Evolutionary conservation across 441 rosid genomes (phyloP).

Genomic region (Metrosideros polymorpha): DNA sequence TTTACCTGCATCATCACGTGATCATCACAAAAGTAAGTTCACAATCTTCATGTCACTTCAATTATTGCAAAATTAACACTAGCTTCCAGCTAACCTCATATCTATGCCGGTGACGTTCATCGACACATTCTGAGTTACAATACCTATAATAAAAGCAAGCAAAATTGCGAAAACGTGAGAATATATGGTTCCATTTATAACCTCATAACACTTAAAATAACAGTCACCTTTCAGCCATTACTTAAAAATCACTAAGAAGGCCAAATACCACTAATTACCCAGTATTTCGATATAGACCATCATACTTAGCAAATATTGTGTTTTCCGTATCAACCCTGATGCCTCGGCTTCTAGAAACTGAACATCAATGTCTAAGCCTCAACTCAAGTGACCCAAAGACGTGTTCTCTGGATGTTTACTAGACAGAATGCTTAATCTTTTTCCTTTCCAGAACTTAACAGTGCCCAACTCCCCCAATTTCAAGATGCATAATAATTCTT

Average conservation of each 20-base stretch:
- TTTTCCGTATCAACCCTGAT: not conserved
- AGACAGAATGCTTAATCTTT: not conserved
- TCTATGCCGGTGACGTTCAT: slow-evolving; percentile 66
- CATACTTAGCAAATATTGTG: not conserved
- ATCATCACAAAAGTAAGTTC: not conserved
- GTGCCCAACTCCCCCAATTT: not conserved
- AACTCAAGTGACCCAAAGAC: not conserved
- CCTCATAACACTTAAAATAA: not conserved
- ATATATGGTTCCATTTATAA: not conserved
- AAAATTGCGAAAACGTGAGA: not conserved
- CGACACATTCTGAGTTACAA: slow-evolving; percentile 32
- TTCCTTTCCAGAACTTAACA: not conserved
- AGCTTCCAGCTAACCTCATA: slow-evolving; percentile 44
- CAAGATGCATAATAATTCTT: not conserved
- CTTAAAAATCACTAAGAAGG: not conserved
- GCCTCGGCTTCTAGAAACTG: not conserved
- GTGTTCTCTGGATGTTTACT: not conserved
- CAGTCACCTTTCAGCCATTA: not conserved
- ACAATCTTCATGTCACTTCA: not conserved
- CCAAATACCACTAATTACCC: not conserved
- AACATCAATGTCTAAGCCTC: not conserved
- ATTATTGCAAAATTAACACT: not conserved
- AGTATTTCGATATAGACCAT: not conserved
- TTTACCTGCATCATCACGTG: slow-evolving; percentile 39
- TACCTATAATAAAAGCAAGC: slow-evolving; percentile 18